Evolutionary conservation across 2,329 filamentous ascomycete species (phyloP), one percentile per base, ranked within the genome.

Genomic region (Xylariaceae sp.): DNA sequence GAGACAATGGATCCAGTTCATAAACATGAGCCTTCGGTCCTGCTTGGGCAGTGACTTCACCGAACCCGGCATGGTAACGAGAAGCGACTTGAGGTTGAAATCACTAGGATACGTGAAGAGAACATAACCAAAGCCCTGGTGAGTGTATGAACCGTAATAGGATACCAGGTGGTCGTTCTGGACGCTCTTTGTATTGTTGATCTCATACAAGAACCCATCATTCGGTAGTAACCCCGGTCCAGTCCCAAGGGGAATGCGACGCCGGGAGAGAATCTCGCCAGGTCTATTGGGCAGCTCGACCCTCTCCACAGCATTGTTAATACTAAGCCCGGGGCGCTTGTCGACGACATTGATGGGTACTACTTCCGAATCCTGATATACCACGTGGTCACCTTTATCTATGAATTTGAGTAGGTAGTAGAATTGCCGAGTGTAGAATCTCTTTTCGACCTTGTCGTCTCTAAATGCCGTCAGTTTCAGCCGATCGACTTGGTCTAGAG

Each of bases 1-100:
- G 3, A 92, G 78, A 68, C 89, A 92, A 66, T 89, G 85, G 65
- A 91, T 83, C 89, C 89, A 92, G 69, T 89, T 87, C 68, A 90
- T 77, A 4, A 91, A 70, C 16, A 88, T 74, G 44, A 78, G 75
- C 32, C 86, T 79, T 21, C 87, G 79, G 41, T 83, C 79, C 48
- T 78, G 76, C 67, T 89, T 89, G 2, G 82, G 65, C 10, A 90
- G 70, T 50, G 80, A 82, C 65, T 88, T 87, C 69, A 88, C 81
- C 20, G 82, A 81, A 20, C 80, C 75, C 2, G 88, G 86, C 4
- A 82, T 83, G 49, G 83, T 84, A 16, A 85, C 79, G 56, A 91
- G 79, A 19, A 90, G 88, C 0, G 85, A 83, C 65, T 84, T 86
- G 40, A 92, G 79, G 16, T 78, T 89, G 63, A 83, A 84, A 60